These are phyloP conservation scores for Cryptococcus wingfieldii DNA, from an alignment of 1,284 basidiomycete species.

Conservation along the genomic window DNA sequence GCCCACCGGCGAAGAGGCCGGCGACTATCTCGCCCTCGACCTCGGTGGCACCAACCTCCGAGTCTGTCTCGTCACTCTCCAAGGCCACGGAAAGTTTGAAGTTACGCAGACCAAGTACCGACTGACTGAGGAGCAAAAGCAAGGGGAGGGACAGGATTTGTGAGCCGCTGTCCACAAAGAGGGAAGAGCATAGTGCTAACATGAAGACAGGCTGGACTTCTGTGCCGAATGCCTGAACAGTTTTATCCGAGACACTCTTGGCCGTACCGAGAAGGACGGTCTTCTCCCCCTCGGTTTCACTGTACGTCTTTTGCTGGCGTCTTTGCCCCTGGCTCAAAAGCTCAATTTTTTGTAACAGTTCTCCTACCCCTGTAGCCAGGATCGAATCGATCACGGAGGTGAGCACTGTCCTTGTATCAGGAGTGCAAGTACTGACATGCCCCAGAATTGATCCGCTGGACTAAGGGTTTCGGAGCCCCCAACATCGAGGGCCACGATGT, in stretches of 20 bases:
- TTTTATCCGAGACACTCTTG: slow-evolving; percentile 68
- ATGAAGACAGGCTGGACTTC: slow-evolving; percentile 70
- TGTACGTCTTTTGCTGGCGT: slow-evolving; percentile 52
- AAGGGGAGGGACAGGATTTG: slow-evolving; percentile 87
- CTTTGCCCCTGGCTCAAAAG: not conserved
- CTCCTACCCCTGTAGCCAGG: slow-evolving; percentile 91
- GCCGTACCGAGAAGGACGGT: slow-evolving; percentile 63
- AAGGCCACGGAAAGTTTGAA: slow-evolving; percentile 92
- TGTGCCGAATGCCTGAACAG: slow-evolving; percentile 89
- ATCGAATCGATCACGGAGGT: slow-evolving; percentile 84
- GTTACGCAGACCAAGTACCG: slow-evolving; percentile 97
- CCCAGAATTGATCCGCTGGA: slow-evolving; percentile 85
- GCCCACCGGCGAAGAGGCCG: slow-evolving; percentile 84
- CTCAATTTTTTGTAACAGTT: slow-evolving; percentile 53
- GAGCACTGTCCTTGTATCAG: slow-evolving; percentile 1
- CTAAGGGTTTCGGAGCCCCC: slow-evolving; percentile 90
- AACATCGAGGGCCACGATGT: slow-evolving; percentile 93
- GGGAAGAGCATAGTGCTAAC: not conserved
- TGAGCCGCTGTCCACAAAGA: slow-evolving; percentile 17
- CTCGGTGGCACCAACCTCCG: slow-evolving; percentile 96
- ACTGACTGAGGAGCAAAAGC: slow-evolving; percentile 95
- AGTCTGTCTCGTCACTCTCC: slow-evolving; percentile 90
- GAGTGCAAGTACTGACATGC: not conserved
- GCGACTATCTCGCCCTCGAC: slow-evolving; percentile 89
- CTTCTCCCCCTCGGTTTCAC: slow-evolving; percentile 88